phyloP scores from a whole-genome alignment of 768 basidiomycete species.

The Lactarius pseudohatsudake region DNA sequence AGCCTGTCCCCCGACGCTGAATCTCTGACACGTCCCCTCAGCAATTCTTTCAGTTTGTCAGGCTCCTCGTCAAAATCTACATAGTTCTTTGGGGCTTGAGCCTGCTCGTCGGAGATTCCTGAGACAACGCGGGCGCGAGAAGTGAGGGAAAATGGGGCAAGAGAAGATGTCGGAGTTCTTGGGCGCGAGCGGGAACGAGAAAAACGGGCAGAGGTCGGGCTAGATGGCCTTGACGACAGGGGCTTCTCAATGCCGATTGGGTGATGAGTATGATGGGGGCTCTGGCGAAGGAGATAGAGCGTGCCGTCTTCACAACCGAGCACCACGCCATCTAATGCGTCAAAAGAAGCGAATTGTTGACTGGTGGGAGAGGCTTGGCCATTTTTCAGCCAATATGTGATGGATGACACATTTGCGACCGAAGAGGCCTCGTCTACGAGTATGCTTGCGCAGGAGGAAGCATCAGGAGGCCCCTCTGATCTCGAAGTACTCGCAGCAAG shows the following conservation, averaged over 20 bases:
- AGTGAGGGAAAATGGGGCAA: slow-evolving; percentile 53
- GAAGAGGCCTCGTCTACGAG: slow-evolving; percentile 19
- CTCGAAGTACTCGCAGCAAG: slow-evolving; percentile 4
- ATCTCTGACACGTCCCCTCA: slow-evolving; percentile 52
- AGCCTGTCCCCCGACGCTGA: slow-evolving; percentile 38
- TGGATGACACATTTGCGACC: slow-evolving; percentile 9
- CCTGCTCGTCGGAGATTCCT: slow-evolving; percentile 66
- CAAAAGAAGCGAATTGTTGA: slow-evolving; percentile 13
- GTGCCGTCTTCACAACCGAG: slow-evolving; percentile 42
- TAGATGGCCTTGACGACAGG: slow-evolving; percentile 16
- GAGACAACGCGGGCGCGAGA: slow-evolving; percentile 65
- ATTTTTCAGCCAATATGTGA: slow-evolving; percentile 10
- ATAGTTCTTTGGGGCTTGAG: slow-evolving; percentile 74
- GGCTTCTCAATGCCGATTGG: slow-evolving; percentile 18
- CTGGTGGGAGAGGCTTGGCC: not conserved
- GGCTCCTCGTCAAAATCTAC: slow-evolving; percentile 84
- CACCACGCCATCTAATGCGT: slow-evolving; percentile 32
- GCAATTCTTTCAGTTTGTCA: slow-evolving; percentile 69
- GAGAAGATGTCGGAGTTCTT: slow-evolving; percentile 23
- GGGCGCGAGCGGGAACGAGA: slow-evolving; percentile 25
- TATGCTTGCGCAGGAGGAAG: not conserved
- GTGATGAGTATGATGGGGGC: not conserved
- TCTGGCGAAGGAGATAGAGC: slow-evolving; percentile 36
- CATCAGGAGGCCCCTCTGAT: slow-evolving; percentile 2
- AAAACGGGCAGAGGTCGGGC: slow-evolving; percentile 13